Base-by-base conservation (phyloP, 352 stramenopile genomes). In the Globisporangium mamillatum region DNA sequence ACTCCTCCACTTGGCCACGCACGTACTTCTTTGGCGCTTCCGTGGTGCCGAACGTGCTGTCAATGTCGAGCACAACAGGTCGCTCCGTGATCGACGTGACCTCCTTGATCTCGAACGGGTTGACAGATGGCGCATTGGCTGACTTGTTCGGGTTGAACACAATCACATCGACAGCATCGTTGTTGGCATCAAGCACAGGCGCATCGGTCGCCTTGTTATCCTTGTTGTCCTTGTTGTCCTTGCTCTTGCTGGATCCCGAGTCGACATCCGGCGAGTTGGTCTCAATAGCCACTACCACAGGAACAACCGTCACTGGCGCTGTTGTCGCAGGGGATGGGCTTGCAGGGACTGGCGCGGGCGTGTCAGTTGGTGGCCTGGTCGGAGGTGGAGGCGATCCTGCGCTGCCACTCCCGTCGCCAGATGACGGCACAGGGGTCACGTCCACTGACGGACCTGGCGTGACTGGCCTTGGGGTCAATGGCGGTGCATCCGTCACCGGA, bases 71-170 rank as follows among this genome's bases (percentile, higher is more conserved):
- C 34, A 87, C 80, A 10, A 89, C 75, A 12, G 76, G 73, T 52
- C 79, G 79, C 38, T 77, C 71, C 18, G 77, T 78, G 6, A 72
- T 44, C 9, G 41, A 66, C 10, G 57, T 62, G 4, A 79, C 69
- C 12, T 84, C 77, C 2, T 72, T 76, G 58, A 89, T 86, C 50
- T 82, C 77, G 61, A 89, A 89, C 12, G 81, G 81, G 64, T 89
- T 78, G 18, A 75, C 50, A 68, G 32, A 73, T 72, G 48, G 71
- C 8, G 71, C 69, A 36, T 71, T 78, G 44, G 44, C 44, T 8
- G 77, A 60, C 4, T 67, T 60, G 12, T 71, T 72, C 22, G 73
- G 62, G 32, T 84, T 75, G 57, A 67, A 84, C 77, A 84, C 80
- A 58, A 84, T 78, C n/a, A 84, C 77, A 66, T 84, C 77, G 22